Evolutionary conservation across 2,329 filamentous ascomycete species (phyloP), one percentile per base, ranked within the genome.

Genomic region (Mollisiaceae sp.): DNA sequence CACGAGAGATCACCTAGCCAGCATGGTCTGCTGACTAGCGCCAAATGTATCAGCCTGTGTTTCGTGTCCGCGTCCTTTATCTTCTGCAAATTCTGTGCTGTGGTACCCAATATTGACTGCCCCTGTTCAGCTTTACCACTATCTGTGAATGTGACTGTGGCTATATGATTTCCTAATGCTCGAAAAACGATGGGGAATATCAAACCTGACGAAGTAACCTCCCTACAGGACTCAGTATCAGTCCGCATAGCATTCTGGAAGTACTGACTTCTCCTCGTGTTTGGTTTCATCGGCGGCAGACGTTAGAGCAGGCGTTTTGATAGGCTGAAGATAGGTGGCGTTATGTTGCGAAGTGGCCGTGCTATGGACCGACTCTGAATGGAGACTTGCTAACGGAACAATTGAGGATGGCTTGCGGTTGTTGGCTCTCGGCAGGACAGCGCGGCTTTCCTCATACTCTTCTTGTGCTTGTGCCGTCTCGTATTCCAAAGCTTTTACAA

Each of bases 401-500:
- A 67, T 41, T 22, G 69, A 69, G 5, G 67, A 66, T 20, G 63
- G 52, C 56, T 59, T 67, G n/a, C 63, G 59, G 24, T 38, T 60
- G 9, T 62, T 43, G 8, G 56, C 24, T 56, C 43, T 8, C 43
- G 61, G n/a, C 32, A 64, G 58, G 6, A 57, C 62, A 9, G 45
- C 63, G 22, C 54, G 59, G 35, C 32, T 55, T 35, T 52, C 62
- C 59, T 66, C 32, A 3, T 65, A 56, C n/a, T 64, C 56, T 8
- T 68, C 64, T 8, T 80, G 81, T 0, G 80, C 80, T 70, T 85
- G 85, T 63, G 79, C 79, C 14, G 78, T 82, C 69, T 82, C 77
- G 72, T 86, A 87, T 62, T 86, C 80, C 38, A 86, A 76, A 36
- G 77, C 73, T 72, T 84, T 85, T 62, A 87, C 76, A 2, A 83